Conservation (phyloP, 139 green algal species). For the Penium margaritaceum region DNA sequence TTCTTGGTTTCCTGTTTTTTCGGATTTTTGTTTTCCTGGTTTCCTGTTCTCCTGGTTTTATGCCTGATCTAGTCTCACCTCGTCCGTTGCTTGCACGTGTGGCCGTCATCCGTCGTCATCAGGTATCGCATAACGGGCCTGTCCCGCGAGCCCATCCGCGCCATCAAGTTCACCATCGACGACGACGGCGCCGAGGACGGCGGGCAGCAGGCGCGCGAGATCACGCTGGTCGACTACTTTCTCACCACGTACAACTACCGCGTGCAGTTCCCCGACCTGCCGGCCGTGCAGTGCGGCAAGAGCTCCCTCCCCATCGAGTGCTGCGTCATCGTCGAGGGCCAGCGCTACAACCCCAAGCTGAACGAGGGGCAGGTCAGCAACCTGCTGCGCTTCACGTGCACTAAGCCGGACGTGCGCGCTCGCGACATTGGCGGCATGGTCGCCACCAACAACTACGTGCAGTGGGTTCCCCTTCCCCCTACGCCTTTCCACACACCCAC, state of each 20-base stretch:
- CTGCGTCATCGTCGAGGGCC: constrained; percentile 1
- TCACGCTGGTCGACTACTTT: constrained; percentile 11
- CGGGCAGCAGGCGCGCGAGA: constrained; percentile 10
- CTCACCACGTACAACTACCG: constrained; percentile 15
- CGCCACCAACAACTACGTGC: background rate
- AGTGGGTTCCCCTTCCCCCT: background rate
- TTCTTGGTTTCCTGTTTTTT: too few relatives aligned
- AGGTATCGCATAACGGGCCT: constrained; percentile 1
- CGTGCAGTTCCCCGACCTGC: constrained; percentile 6
- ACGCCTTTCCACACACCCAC: too few relatives aligned
- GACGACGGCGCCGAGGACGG: too few relatives aligned
- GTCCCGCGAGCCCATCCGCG: background rate
- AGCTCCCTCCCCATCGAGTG: constrained; percentile 11
- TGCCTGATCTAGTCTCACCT: too few relatives aligned
- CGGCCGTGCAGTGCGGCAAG: background rate
- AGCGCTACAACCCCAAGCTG: constrained; percentile 1
- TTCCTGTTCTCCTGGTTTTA: too few relatives aligned
- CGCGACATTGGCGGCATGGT: background rate
- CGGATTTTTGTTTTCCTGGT: too few relatives aligned
- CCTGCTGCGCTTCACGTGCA: background rate
- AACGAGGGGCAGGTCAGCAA: constrained; percentile 8
- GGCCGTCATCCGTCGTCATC: too few relatives aligned
- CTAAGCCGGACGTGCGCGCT: background rate
- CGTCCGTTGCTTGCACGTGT: too few relatives aligned
- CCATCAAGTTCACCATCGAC: background rate